phyloP scores from a whole-genome alignment of 306 rosid species.

The Prunus kanzakura region DNA sequence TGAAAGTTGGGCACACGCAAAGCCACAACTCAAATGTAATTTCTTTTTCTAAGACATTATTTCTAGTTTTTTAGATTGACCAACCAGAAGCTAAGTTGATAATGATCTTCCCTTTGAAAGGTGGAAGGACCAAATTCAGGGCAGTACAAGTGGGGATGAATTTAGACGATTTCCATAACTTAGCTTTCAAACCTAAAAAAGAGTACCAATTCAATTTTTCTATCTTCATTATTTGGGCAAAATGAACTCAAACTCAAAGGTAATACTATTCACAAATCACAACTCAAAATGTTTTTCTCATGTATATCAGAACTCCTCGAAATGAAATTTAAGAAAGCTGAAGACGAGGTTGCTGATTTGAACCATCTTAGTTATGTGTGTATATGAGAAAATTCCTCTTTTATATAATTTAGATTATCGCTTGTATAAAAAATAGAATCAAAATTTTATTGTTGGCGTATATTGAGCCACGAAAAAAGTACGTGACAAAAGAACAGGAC shows the following conservation, averaged over 20 bases:
- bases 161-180: neutral
- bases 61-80: neutral
- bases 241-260: neutral
- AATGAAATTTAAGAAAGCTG: no score
- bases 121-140: neutral
- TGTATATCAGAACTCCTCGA: no score
- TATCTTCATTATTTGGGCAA: neutral
- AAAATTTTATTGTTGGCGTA: neutral
- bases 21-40: slow-evolving; percentile 15
- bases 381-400: no score
- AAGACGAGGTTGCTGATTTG: no score
- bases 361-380: no score
- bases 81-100: neutral
- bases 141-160: neutral
- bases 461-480: neutral
- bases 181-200: neutral
- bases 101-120: neutral
- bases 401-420: no score
- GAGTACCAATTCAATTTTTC: neutral
- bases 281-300: no score
- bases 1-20: neutral
- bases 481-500: neutral
- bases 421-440: no score
- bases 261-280: no score
- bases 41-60: neutral